These are phyloP conservation scores for Akanthomyces dipterigenus DNA, from an alignment of 2,329 filamentous ascomycete species.

Conservation along the genomic window DNA sequence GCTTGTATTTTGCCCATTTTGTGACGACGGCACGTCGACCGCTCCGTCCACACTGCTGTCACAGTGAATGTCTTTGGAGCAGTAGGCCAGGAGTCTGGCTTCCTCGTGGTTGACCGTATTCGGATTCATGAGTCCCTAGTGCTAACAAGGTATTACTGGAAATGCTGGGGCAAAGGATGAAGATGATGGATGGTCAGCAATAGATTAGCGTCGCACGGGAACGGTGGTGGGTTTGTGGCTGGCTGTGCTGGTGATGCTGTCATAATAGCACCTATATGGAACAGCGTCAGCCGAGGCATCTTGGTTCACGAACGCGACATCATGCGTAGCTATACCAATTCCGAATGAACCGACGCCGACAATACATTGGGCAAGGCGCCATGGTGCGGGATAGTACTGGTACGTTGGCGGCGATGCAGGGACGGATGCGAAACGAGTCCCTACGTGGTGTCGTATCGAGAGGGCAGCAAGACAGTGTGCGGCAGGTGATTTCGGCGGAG, in stretches of 20 bases:
- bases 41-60: not conserved
- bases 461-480: not conserved
- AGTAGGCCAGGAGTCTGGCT: not conserved
- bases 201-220: not conserved
- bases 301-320: not conserved
- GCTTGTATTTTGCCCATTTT: not conserved
- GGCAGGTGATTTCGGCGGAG: not conserved
- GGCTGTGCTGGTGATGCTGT: not conserved
- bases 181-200: constrained; percentile 2
- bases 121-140: not conserved
- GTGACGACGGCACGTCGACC: not conserved
- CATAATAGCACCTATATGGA: not conserved
- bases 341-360: not conserved
- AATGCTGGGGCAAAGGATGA: not conserved
- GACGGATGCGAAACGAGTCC: not conserved
- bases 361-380: not conserved
- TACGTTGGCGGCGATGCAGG: not conserved
- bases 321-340: not conserved
- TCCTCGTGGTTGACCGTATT: not conserved
- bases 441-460: not conserved
- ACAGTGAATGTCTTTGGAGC: not conserved
- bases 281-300: constrained; percentile 1
- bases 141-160: not conserved
- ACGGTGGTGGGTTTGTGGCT: not conserved
- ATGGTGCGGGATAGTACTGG: not conserved